Evolutionary conservation across 2,329 filamentous ascomycete genomes (phyloP), one percentile per base, ranked within the genome.

Genomic region (Cryphonectria carpinicola): DNA sequence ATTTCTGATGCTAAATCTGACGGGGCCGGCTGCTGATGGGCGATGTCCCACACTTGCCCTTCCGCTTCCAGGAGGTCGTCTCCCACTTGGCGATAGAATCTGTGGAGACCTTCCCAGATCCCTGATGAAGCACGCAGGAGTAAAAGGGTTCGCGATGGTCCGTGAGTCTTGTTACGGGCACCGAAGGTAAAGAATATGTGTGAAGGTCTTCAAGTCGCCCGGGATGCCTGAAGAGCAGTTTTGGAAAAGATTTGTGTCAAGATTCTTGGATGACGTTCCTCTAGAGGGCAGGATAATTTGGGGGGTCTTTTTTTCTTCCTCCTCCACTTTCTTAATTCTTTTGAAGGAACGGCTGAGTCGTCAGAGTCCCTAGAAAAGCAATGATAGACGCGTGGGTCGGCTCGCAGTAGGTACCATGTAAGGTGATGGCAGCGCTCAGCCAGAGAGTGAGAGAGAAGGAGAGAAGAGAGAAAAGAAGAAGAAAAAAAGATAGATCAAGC

Each of bases 1-100:
- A 39, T 37, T 37, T 19, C 64, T 46, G 39, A 64, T 46, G 65
- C 37, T 60, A 39, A 39, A 39, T 61, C 25, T 58, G 28, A 41
- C 39, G 52, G 52, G 65, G 41, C 37, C 35, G 65, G 39, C 14
- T 67, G 52, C 25, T 35, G 63, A 41, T 56, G 65, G 22, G 46
- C 43, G 56, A 46, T 49, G 41, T 62, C 46, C 68, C 71, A 68
- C 65, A n/a, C 19, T 49, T 65, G n/a, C 58, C 39, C 66, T 71
- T 54, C 63, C 60, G 19, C 37, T 66, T 62, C 49, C 65, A 67
- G 69, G 69, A 70, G 65, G 64, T 70, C 63, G 39, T 65, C 56
- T 63, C 37, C 49, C 62, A 41, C 37, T 66, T 69, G 39, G 39
- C 41, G 62, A 65, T 65, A 56, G 52, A 61, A n/a, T 8, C 28